Percentiles rank a stretch among this genome's conserved stretches.
phyloP scores from a whole-genome alignment of 2,329 filamentous ascomycete genomes.

The Polychaeton citri region DNA sequence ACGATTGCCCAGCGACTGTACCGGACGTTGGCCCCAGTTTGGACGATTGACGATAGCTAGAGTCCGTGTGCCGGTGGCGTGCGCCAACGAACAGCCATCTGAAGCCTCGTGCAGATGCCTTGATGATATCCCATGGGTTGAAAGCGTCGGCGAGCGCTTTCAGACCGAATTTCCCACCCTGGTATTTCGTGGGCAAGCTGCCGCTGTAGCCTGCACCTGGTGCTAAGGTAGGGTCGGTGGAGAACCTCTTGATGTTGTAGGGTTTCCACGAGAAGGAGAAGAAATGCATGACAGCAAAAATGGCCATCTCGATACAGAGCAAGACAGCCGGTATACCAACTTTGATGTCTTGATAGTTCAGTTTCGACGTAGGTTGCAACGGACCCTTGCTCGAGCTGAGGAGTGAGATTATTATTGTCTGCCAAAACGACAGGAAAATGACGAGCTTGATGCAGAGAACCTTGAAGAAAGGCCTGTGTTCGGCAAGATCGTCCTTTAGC shows the following conservation, averaged over 20 bases:
- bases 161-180: constrained; percentile 51
- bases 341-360: constrained; percentile 64
- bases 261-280: constrained; percentile 70
- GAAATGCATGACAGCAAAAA: constrained; percentile 65
- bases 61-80: constrained; percentile 39
- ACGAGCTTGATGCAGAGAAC: constrained; percentile 79
- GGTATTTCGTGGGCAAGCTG: constrained; percentile 28
- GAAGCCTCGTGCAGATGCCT: constrained; percentile 62
- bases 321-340: constrained; percentile 67
- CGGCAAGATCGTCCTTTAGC: constrained; percentile 52
- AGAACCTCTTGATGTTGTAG: constrained; percentile 38
- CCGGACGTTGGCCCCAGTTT: background rate
- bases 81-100: constrained; percentile 70
- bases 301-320: constrained; percentile 72
- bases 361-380: constrained; percentile 46
- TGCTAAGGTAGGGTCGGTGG: constrained; percentile 15
- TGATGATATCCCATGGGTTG: constrained; percentile 73
- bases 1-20: background rate
- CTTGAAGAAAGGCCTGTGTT: constrained; percentile 64
- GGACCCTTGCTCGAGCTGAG: constrained; percentile 48
- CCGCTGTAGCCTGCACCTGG: constrained; percentile 11
- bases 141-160: constrained; percentile 57
- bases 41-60: constrained; percentile 21
- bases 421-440: constrained; percentile 87
- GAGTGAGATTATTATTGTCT: constrained; percentile 50